Conservation (phyloP, 306 rosid species). For the Rosa chinensis region DNA sequence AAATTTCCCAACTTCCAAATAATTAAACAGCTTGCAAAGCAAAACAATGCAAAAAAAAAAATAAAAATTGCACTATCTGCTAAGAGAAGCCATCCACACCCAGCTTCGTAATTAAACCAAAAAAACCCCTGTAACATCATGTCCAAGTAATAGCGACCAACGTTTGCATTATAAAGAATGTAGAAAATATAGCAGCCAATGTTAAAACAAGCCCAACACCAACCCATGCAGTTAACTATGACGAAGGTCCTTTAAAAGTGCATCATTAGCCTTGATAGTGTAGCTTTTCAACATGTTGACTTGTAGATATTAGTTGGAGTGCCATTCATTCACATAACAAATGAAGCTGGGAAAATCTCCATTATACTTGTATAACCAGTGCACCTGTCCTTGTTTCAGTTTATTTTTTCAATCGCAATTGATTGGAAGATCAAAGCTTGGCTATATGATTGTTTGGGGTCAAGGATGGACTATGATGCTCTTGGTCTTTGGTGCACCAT, state of each 20-base stretch:
- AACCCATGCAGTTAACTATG: too few relatives aligned
- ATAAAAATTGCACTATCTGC: too few relatives aligned
- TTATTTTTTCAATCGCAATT: conserved; percentile 43
- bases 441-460: conserved; percentile 44
- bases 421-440: conserved; percentile 50
- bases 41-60: too few relatives aligned
- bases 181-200: too few relatives aligned
- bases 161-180: too few relatives aligned
- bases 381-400: conserved; percentile 26
- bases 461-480: conserved; percentile 48
- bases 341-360: neutral
- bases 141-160: too few relatives aligned
- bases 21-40: too few relatives aligned
- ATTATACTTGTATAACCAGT: neutral
- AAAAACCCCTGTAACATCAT: too few relatives aligned
- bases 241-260: neutral
- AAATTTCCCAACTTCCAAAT: too few relatives aligned
- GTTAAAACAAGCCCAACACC: too few relatives aligned
- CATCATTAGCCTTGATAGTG: neutral
- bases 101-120: too few relatives aligned
- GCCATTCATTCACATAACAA: neutral
- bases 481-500: conserved; percentile 50
- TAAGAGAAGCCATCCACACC: too few relatives aligned
- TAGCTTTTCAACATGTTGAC: neutral
- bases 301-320: conserved; percentile 3